Evolutionary conservation across 768 basidiomycete genomes (phyloP), one percentile per base, ranked within the genome.

Genomic region (Lentinula sp.): DNA sequence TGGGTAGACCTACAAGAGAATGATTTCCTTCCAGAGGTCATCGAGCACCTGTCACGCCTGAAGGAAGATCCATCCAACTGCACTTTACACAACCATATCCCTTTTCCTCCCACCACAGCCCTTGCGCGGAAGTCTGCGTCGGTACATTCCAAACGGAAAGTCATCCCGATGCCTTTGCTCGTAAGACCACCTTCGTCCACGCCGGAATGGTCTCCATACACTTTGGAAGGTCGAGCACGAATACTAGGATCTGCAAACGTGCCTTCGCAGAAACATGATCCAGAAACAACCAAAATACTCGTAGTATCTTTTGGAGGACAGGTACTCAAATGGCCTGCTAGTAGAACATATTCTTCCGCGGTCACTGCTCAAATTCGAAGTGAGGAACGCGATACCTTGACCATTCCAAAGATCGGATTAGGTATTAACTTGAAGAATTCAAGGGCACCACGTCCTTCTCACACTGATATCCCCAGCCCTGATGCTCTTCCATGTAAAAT

Each of bases 301-400:
- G 74, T 92, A 31, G 88, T 93, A 6, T 91, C 89, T 1, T 93
- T 93, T 67, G 90, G 90, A 15, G 90, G 90, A 0, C 90, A 93
- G 66, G 74, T 85, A 7, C 86, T 92, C 70, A 81, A 80, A 59
- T 78, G 77, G 55, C 85, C 86, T 3, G 58, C 28, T 2, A 28
- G 35, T 28, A 28, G 51, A 28, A 37, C 40, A 9, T 11, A 40
- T 11, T n/a, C 8, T 48, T 23, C 37, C 15, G 18, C 11, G 18
- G 32, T 35, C 15, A 10, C 35, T 13, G 28, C 40, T 43, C n/a
- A 56, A 60, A 34, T 18, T 40, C 46, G 37, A 43, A 35, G 6
- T 18, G 39, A 28, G 79, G 74, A 18, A 13, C 37, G 35, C 10
- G 11, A 18, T 23, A 35, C 18, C 0, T 61, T 67, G 76, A 46